These are phyloP conservation scores for Cytospora paraplurivora DNA, from an alignment of 2,329 filamentous ascomycete species.

Conservation along the genomic window DNA sequence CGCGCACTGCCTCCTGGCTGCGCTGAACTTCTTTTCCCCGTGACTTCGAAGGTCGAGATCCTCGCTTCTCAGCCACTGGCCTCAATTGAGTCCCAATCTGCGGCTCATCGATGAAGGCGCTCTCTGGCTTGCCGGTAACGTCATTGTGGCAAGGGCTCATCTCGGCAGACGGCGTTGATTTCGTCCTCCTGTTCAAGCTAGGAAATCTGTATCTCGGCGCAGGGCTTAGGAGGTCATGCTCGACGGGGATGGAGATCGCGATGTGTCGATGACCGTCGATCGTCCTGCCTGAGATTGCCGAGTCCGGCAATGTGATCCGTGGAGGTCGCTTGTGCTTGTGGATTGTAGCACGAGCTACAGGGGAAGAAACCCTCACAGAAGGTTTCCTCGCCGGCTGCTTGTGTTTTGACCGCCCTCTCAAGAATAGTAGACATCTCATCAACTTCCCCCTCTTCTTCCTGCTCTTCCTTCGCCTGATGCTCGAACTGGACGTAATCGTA, in stretches of 20 bases:
- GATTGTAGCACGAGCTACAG: slow-evolving; percentile 16
- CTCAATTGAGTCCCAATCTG: slow-evolving; percentile 34
- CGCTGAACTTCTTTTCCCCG: slow-evolving; percentile 7
- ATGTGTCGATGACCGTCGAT: slow-evolving; percentile 58
- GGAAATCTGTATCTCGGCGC: slow-evolving; percentile 33
- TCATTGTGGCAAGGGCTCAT: slow-evolving; percentile 7
- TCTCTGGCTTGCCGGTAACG: slow-evolving; percentile 17
- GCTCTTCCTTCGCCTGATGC: slow-evolving; percentile 11
- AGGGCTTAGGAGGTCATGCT: slow-evolving; percentile 48
- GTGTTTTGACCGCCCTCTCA: slow-evolving; percentile 45
- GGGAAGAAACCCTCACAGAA: slow-evolving; percentile 19
- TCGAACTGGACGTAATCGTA: slow-evolving; percentile 25
- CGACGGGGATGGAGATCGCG: slow-evolving; percentile 60
- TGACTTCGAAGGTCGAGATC: slow-evolving; percentile 33
- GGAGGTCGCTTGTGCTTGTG: slow-evolving; percentile 30
- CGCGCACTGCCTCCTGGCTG: slow-evolving; percentile 34
- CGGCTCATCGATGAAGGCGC: slow-evolving; percentile 19
- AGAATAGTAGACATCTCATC: slow-evolving; percentile 36
- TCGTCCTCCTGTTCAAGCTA: slow-evolving; percentile 1
- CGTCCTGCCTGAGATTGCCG: slow-evolving; percentile 56
- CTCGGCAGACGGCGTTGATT: slow-evolving; percentile 8
- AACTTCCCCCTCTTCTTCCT: slow-evolving; percentile 43
- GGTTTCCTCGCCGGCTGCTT: slow-evolving; percentile 38
- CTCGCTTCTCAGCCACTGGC: slow-evolving; percentile 41
- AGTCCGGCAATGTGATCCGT: slow-evolving; percentile 52